A percentile compares a stretch with the other conserved stretches of the same genome.
phyloP scores from a whole-genome alignment of 1,284 basidiomycete genomes.

The Leccinum huronense region DNA sequence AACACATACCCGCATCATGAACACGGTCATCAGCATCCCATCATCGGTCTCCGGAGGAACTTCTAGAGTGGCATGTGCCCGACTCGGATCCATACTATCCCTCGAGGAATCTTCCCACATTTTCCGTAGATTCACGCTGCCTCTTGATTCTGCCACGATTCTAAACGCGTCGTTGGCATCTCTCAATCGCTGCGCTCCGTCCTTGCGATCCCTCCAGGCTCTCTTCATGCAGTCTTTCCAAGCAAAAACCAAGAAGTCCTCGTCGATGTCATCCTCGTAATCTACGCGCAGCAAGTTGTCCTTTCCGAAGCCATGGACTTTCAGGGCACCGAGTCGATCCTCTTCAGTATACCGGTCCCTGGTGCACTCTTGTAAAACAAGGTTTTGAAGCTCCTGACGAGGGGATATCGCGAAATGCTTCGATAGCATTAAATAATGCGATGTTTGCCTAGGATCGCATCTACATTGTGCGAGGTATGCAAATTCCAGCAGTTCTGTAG shows the following conservation, averaged over 20 bases:
- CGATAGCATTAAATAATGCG: constrained; percentile 58
- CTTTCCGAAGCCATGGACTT: constrained; percentile 62
- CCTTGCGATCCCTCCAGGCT: constrained; percentile 55
- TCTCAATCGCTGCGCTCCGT: constrained; percentile 44
- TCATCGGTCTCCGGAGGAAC: constrained; percentile 72
- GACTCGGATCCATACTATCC: constrained; percentile 63
- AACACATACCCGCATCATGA: constrained; percentile 63
- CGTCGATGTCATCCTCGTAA: constrained; percentile 63
- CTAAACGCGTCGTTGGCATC: constrained; percentile 63
- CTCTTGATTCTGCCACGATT: constrained; percentile 61
- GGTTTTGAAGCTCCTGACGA: constrained; percentile 48
- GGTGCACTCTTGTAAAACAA: constrained; percentile 57
- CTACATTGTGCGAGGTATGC: constrained; percentile 76
- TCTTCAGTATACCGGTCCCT: constrained; percentile 60
- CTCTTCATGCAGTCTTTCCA: constrained; percentile 63
- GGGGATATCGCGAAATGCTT: constrained; percentile 43
- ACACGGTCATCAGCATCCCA: constrained; percentile 71
- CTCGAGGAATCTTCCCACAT: constrained; percentile 55
- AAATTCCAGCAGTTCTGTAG: constrained; percentile 62
- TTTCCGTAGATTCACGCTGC: constrained; percentile 48
- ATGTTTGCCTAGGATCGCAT: constrained; percentile 64
- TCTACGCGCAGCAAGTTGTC: constrained; percentile 59
- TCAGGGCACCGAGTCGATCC: constrained; percentile 49
- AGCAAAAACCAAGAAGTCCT: constrained; percentile 65
- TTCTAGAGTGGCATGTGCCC: constrained; percentile 74